Conservation (phyloP, 805 yeast genomes). For the Sugiyamaella chiloensis region DNA sequence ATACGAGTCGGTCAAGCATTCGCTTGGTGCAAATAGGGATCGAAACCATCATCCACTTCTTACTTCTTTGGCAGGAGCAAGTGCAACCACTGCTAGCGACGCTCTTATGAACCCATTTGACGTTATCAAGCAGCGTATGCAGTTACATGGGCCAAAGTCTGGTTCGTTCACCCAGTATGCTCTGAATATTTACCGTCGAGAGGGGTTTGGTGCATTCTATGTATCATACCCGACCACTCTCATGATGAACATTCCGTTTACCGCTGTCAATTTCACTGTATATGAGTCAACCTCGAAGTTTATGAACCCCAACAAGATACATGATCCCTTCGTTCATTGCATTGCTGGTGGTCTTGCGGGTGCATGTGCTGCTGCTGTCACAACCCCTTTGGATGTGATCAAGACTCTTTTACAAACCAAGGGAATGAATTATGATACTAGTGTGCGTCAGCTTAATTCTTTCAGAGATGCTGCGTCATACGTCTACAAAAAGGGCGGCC, state of each 20-base stretch:
- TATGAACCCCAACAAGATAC: slow-evolving; percentile 67
- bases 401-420: slow-evolving; percentile 89
- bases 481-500: slow-evolving; percentile 45
- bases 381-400: slow-evolving; percentile 92
- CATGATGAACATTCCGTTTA: slow-evolving; percentile 88
- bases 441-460: slow-evolving; percentile 57
- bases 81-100: slow-evolving; percentile 90
- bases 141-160: slow-evolving; percentile 38
- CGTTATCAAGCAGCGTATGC: slow-evolving; percentile 94
- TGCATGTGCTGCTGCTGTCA: slow-evolving; percentile 90
- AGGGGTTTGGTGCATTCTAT: slow-evolving; percentile 69
- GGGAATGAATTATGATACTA: slow-evolving; percentile 32
- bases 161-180: slow-evolving; percentile 27
- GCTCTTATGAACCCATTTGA: slow-evolving; percentile 98
- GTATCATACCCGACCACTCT: slow-evolving; percentile 93
- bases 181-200: slow-evolving; percentile 32
- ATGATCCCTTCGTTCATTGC: slow-evolving; percentile 91
- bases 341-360: slow-evolving; percentile 93
- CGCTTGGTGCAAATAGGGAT: slow-evolving; percentile 46
- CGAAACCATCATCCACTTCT: slow-evolving; percentile 67
- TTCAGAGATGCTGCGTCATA: slow-evolving; percentile 67
- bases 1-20: slow-evolving; percentile 74
- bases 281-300: slow-evolving; percentile 80
- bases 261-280: slow-evolving; percentile 89
- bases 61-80: slow-evolving; percentile 84